A percentile compares a stretch with the other conserved stretches of the same genome.
phyloP scores from a whole-genome alignment of 352 stramenopile genomes.

The Phytophthora constricta region DNA sequence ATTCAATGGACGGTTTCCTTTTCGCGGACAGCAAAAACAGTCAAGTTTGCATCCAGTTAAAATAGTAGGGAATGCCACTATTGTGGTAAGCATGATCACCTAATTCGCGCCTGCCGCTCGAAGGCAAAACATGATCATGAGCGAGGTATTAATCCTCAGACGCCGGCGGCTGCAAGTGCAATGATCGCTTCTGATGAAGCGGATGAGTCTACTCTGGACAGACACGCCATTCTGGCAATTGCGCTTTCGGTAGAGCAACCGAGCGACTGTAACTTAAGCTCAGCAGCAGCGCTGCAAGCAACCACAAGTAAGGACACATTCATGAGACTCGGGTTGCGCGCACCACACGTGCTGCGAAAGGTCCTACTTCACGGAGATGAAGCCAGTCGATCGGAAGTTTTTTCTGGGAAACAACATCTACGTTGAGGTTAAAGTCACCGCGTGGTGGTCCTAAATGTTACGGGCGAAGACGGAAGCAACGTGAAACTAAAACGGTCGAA shows the following conservation, averaged over 20 bases:
- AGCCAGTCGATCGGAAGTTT: conserved; percentile 3
- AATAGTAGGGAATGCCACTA: neutral
- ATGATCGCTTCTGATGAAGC: neutral
- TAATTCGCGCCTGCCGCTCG: neutral
- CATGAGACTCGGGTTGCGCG: conserved; percentile 9
- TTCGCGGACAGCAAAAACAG: too few species aligned
- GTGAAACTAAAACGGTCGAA: conserved; percentile 13
- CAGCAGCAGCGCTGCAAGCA: neutral
- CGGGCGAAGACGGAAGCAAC: neutral
- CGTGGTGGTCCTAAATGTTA: neutral
- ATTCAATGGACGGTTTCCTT: conserved; percentile 6
- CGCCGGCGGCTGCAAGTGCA: neutral
- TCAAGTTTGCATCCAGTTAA: neutral
- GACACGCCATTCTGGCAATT: neutral
- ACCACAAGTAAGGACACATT: neutral
- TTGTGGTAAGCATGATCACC: neutral
- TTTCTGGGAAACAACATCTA: conserved; percentile 15
- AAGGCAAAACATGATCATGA: conserved; percentile 15
- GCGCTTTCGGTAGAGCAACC: neutral
- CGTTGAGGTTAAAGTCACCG: conserved; percentile 13
- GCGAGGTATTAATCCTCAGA: conserved; percentile 1
- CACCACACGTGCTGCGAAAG: conserved; percentile 15
- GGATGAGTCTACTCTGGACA: conserved; percentile 1
- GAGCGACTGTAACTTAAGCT: neutral
- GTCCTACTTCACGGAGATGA: neutral